These are phyloP conservation scores for Melastoma malabathricum DNA, from an alignment of 345 rosid species.

Conservation along the genomic window DNA sequence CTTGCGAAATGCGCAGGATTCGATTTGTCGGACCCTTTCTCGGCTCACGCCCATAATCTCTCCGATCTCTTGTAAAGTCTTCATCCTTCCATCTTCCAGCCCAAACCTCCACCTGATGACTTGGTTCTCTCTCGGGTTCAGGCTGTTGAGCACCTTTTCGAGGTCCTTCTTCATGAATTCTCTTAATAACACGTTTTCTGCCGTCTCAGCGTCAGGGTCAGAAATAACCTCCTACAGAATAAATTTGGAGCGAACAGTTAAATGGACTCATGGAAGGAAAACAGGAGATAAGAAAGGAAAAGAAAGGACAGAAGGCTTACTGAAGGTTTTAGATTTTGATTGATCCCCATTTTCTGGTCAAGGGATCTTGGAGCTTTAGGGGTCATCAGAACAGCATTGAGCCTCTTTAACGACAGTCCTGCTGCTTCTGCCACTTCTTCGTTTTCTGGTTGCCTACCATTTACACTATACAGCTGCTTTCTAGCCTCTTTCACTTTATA, in stretches of 20 bases:
- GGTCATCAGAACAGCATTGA: constrained; percentile 52
- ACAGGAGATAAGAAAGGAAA: not conserved
- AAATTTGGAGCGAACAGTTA: not conserved
- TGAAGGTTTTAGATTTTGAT: constrained; percentile 71
- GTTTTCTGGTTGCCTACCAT: constrained; percentile 55
- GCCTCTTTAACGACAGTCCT: constrained; percentile 84
- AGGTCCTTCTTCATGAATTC: constrained; percentile 77
- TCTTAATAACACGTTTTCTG: constrained; percentile 57
- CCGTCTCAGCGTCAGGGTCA: constrained; percentile 62
- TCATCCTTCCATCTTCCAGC: constrained; percentile 77
- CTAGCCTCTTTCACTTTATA: constrained; percentile 83
- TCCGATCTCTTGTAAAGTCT: constrained; percentile 88
- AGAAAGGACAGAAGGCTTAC: constrained; percentile 20
- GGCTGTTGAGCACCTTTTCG: constrained; percentile 59
- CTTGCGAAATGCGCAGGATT: constrained; percentile 65
- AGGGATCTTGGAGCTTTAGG: constrained; percentile 85
- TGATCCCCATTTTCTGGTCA: constrained; percentile 74
- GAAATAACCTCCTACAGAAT: constrained; percentile 63
- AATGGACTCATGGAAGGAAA: not conserved
- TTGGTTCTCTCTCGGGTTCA: constrained; percentile 61
- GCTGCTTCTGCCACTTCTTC: constrained; percentile 83
- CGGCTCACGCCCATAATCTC: constrained; percentile 74
- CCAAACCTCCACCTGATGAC: constrained; percentile 86
- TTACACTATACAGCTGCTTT: constrained; percentile 54
- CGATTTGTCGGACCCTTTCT: constrained; percentile 89